These are phyloP conservation scores for Apiosordaria backusii DNA, from an alignment of 495 filamentous ascomycete species.

Conservation along the genomic window DNA sequence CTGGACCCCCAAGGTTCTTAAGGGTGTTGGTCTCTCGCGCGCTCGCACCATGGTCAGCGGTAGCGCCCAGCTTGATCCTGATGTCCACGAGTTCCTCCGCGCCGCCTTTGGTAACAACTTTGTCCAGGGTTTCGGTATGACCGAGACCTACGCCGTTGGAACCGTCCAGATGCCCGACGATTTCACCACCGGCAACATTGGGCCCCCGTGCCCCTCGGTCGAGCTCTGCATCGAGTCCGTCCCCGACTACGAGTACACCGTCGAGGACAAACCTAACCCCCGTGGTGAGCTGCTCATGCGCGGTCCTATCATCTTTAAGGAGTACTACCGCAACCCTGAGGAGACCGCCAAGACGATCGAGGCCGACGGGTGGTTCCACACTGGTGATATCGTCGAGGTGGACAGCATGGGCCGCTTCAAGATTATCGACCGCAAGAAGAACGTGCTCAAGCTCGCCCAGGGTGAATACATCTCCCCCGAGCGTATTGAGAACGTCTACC, in stretches of 20 bases:
- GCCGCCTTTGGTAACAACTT: conserved; percentile 76
- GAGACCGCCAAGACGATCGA: conserved; percentile 81
- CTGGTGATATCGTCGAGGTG: conserved; percentile 82
- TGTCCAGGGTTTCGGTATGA: conserved; percentile 88
- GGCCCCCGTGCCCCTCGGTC: conserved; percentile 58
- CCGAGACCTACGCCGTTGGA: conserved; percentile 84
- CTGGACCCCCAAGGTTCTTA: conserved; percentile 85
- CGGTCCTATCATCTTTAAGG: conserved; percentile 70
- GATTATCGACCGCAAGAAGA: conserved; percentile 96
- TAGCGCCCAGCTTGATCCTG: conserved; percentile 85
- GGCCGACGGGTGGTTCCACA: conserved; percentile 93
- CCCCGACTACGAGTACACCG: conserved; percentile 91
- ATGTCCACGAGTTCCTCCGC: conserved; percentile 83
- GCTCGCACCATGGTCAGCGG: conserved; percentile 75
- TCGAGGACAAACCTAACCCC: conserved; percentile 86
- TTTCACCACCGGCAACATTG: conserved; percentile 76
- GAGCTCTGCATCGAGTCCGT: conserved; percentile 83
- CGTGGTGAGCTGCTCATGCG: conserved; percentile 88
- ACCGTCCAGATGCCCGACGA: conserved; percentile 68
- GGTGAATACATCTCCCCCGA: conserved; percentile 98
- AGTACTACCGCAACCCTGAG: conserved; percentile 84
- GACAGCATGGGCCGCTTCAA: conserved; percentile 83
- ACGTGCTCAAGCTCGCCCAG: conserved; percentile 94
- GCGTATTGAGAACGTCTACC: conserved; percentile 89
- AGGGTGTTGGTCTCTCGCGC: conserved; percentile 75